Evolutionary conservation across 208 protist genomes (phyloP), one percentile per base, ranked within the genome.

Genomic region (Acanthamoeba lenticulata): DNA sequence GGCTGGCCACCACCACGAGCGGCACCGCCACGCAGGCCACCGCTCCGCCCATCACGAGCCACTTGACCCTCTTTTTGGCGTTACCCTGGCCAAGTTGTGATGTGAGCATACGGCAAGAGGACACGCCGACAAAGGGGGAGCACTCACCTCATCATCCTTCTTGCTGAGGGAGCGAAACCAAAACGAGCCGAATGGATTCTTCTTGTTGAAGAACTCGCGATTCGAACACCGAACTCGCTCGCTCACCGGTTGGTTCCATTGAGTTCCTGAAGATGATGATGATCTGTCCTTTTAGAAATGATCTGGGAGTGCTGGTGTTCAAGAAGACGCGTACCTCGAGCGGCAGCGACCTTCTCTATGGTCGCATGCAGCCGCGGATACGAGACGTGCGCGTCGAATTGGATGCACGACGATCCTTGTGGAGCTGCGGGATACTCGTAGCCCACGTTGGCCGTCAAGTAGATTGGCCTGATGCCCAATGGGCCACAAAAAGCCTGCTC

Each of bases 201-300:
- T 47, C 77, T 86, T 86, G 44, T 86, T 86, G 77, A 86, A 86
- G 77, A 86, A 86, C n/a, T 86, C 77, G 29, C 77, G 2, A 42
- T 86, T 86, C 11, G 77, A 36, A 42, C 77, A 86, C 6, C 77
- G 77, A 9, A 86, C 24, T 19, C 44, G 21, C 7, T 86, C 77
- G 29, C 77, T 86, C 5, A 86, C 77, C 11, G 77, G 77, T 42
- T 86, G 77, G 44, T 42, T 86, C 77, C 77, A 86, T 17, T 47
- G 21, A 24, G 57, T 86, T 19, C 77, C 77, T 86, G 42, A n/a
- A n/a, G n/a, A n/a, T n/a, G n/a, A n/a, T n/a, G n/a, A n/a, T n/a
- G n/a, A n/a, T n/a, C n/a, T n/a, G n/a, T n/a, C n/a, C n/a, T n/a
- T n/a, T n/a, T n/a, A n/a, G n/a, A n/a, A n/a, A n/a, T n/a, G n/a